Conservation (phyloP, 805 yeast species). For the Cyberlindnera subsufficiens region DNA sequence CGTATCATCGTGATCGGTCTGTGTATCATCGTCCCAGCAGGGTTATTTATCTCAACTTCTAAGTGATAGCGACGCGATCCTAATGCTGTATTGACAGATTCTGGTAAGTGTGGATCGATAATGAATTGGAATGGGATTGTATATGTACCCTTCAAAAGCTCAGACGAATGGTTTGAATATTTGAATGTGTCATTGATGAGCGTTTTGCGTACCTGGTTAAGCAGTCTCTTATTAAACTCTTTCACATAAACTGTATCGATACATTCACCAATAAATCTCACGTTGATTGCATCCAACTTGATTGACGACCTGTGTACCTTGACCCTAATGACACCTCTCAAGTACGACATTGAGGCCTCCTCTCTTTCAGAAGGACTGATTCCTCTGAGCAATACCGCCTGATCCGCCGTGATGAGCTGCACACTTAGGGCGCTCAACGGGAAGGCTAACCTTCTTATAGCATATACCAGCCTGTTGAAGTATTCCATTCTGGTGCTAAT, state of each 20-base stretch:
- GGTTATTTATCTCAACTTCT: constrained; percentile 5
- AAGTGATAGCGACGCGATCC: constrained; percentile 14
- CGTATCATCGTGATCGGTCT: constrained; percentile 10
- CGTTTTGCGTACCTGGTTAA: background rate
- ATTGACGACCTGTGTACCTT: constrained; percentile 5
- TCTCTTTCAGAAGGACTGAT: constrained; percentile 14
- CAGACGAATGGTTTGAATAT: constrained; percentile 1
- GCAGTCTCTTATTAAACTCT: constrained; percentile 1
- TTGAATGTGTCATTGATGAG: constrained; percentile 12
- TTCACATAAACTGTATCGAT: constrained; percentile 5
- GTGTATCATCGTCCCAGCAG: background rate
- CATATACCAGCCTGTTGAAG: too few species aligned
- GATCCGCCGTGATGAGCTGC: constrained; percentile 7
- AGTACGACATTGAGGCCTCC: constrained; percentile 3
- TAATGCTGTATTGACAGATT: constrained; percentile 6
- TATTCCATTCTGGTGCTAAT: too few species aligned
- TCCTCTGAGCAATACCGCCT: constrained; percentile 15
- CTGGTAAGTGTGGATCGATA: constrained; percentile 16
- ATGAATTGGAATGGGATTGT: constrained; percentile 20
- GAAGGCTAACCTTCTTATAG: background rate
- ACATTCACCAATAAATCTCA: constrained; percentile 13
- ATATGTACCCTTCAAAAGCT: constrained; percentile 14
- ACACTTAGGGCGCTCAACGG: constrained; percentile 4
- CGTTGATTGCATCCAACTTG: constrained; percentile 7
- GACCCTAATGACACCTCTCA: constrained; percentile 12